Base-by-base conservation (phyloP, 2,329 filamentous ascomycete genomes). In the Cytospora mali region DNA sequence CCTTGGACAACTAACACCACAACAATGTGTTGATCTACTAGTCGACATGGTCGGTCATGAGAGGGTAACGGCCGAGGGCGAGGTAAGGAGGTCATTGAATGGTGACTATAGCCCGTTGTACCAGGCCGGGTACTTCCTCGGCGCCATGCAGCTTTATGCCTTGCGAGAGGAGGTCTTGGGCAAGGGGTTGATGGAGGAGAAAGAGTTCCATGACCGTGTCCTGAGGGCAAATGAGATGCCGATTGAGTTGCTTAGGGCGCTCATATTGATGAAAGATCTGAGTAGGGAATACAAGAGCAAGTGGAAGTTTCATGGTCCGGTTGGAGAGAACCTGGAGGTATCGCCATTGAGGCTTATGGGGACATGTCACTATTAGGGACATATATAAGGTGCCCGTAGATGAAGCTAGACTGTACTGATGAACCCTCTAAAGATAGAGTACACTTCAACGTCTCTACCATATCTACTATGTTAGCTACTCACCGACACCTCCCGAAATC, bases 91-190 rank as follows among this genome's bases (percentile, higher is more conserved):
- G 28, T 84, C 81, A 16, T 77, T 87, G 33, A 80, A 78, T 63
- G 84, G 83, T 1, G 79, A 83, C 18, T 87, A 87, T 69, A 73
- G 77, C 1, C 84, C 85, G 1, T 68, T 87, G 7, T 87, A 87
- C 66, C 84, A 87, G 70, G 81, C 81, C 0, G 84, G 80, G 0
- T 87, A 87, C 69, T 81, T 87, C 78, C 72, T 87, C 1, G 84
- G 85, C 0, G 84, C 84, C 0, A 70, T 88, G 68, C 84, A 87
- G 69, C 69, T 87, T 11, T 79, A 80, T 68, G 72, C 75, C 5
- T 68, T 88, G 63, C 73, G 84, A 2, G 72, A 77, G 14, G 83
- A 87, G 70, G 71, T 80, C 1, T 67, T 87, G 3, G 72, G 72
- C 0, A 21, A 53, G 18, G 64, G 57, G 1, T 76, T 74, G 0